These are phyloP conservation scores for Acacia concinna DNA, from an alignment of 331 rosid species.

Conservation along the genomic window DNA sequence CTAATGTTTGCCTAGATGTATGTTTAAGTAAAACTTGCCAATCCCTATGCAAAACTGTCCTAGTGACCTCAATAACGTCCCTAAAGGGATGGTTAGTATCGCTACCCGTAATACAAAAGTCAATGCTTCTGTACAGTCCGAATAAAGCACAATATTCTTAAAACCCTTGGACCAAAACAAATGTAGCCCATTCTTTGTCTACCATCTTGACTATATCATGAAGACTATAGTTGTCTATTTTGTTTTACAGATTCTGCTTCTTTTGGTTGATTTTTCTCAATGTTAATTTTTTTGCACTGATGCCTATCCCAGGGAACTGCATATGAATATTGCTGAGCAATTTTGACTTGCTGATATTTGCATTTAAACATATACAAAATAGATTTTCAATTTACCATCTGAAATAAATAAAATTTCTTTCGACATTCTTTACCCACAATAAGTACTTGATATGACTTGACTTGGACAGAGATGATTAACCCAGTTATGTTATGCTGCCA, in stretches of 20 bases:
- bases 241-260: conserved; percentile 15
- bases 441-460: background rate
- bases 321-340: background rate
- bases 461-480: background rate
- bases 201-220: conserved; percentile 1
- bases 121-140: no score
- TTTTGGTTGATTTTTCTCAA: conserved; percentile 9
- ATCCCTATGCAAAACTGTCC: no score
- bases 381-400: conserved; percentile 3
- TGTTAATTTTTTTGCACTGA: background rate
- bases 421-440: background rate
- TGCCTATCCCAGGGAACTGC: background rate
- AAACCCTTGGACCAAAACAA: no score
- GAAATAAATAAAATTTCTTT: background rate
- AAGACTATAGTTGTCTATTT: conserved; percentile 9
- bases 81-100: no score
- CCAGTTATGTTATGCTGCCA: background rate
- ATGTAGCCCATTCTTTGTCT: conserved; percentile 21
- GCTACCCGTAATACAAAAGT: no score
- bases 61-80: no score
- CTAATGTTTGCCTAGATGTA: no score
- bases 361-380: background rate
- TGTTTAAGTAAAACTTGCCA: no score
- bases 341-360: conserved; percentile 20
- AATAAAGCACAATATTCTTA: no score